Conservation (phyloP, 768 basidiomycete species). For the Suillus spraguei region DNA sequence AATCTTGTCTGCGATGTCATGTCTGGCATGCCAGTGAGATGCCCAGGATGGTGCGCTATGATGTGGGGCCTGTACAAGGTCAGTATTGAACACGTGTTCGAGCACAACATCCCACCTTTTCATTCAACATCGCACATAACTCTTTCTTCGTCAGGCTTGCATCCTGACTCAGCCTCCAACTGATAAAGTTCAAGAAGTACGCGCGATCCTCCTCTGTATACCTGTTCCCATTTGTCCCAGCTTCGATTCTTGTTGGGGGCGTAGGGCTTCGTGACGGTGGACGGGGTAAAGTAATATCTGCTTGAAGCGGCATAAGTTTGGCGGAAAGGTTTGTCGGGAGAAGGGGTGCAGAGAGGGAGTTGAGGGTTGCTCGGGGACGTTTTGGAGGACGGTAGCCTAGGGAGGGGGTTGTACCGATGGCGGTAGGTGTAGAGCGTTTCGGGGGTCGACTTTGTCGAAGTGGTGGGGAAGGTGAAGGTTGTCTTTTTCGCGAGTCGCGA, state of each 20-base stretch:
- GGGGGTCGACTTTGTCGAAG: slow-evolving; percentile 29
- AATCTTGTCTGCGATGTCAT: slow-evolving; percentile 70
- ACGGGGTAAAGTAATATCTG: slow-evolving; percentile 58
- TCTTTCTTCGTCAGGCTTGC: slow-evolving; percentile 54
- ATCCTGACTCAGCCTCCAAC: slow-evolving; percentile 60
- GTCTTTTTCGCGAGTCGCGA: slow-evolving; percentile 41
- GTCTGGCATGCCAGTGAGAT: slow-evolving; percentile 66
- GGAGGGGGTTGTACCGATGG: slow-evolving; percentile 23
- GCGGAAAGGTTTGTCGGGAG: slow-evolving; percentile 35
- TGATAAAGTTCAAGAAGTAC: slow-evolving; percentile 67
- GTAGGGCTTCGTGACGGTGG: slow-evolving; percentile 72
- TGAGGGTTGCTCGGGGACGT: slow-evolving; percentile 48
- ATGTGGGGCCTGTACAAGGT: slow-evolving; percentile 58
- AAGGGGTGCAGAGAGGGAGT: slow-evolving; percentile 55
- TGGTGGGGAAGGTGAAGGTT: slow-evolving; percentile 26
- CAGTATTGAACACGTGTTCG: slow-evolving; percentile 5
- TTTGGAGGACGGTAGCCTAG: slow-evolving; percentile 29
- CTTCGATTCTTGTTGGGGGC: slow-evolving; percentile 56
- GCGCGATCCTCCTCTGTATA: slow-evolving; percentile 69
- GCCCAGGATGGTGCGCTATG: slow-evolving; percentile 65
- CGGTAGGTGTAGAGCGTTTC: slow-evolving; percentile 23
- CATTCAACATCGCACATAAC: slow-evolving; percentile 53
- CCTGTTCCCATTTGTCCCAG: slow-evolving; percentile 52
- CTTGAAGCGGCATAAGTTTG: slow-evolving; percentile 61
- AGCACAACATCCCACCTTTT: slow-evolving; percentile 43